A percentile compares a stretch with the other conserved stretches of the same genome.
These are phyloP conservation scores for Starmerella geochares DNA, from an alignment of 805 yeast genomes.

Conservation along the genomic window DNA sequence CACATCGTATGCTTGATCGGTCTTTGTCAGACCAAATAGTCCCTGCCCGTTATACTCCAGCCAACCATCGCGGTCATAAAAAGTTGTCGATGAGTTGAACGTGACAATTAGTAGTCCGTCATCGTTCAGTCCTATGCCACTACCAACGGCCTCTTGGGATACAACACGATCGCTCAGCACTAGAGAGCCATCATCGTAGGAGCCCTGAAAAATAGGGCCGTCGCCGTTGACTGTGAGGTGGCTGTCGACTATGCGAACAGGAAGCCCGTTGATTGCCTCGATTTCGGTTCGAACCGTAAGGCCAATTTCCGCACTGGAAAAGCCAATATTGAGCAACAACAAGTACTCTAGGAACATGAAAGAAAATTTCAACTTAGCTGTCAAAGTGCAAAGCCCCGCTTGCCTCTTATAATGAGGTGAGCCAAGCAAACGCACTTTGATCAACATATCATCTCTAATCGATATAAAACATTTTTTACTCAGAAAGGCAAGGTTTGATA, in stretches of 20 bases:
- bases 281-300: slow-evolving; percentile 12
- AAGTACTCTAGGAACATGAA: no score
- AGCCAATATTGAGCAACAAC: neutral
- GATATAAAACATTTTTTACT: neutral
- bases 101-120: slow-evolving; percentile 17
- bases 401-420: neutral
- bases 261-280: slow-evolving; percentile 14
- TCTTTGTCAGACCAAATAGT: slow-evolving; percentile 13
- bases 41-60: slow-evolving; percentile 16
- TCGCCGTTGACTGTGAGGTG: slow-evolving; percentile 12
- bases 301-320: slow-evolving; percentile 19
- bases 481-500: neutral
- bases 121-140: slow-evolving; percentile 17
- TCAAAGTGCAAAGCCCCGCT: no score
- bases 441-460: no score
- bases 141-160: slow-evolving; percentile 17
- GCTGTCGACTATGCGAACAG: slow-evolving; percentile 20
- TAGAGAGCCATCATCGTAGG: slow-evolving; percentile 11
- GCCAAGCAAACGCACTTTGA: neutral
- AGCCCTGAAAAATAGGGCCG: slow-evolving; percentile 23
- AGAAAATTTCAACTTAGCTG: no score
- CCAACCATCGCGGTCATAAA: slow-evolving; percentile 19
- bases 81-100: slow-evolving; percentile 5
- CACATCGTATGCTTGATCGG: slow-evolving; percentile 11
- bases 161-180: slow-evolving; percentile 20